Evolutionary conservation across 2,329 filamentous ascomycete genomes (phyloP).

Genomic region (Sporothrix schenckii): DNA sequence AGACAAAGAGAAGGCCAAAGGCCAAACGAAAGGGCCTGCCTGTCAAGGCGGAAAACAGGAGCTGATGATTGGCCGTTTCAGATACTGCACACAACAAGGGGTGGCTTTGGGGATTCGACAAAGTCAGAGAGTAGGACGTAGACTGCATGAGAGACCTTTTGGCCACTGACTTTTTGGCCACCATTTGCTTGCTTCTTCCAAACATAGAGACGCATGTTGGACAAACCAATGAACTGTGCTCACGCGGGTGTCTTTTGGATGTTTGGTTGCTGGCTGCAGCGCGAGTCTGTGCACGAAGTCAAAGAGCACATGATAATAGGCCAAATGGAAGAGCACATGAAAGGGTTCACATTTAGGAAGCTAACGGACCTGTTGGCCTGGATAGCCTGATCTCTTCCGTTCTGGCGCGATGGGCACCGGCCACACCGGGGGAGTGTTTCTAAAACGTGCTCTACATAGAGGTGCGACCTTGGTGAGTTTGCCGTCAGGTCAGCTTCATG

Average conservation of each 20-base stretch:
- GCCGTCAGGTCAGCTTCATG: background rate
- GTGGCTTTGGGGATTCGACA: background rate
- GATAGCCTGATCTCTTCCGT: background rate
- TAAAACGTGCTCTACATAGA: slow-evolving; percentile 11
- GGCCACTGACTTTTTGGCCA: background rate
- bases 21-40: slow-evolving; percentile 6
- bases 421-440: background rate
- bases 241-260: background rate
- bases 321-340: background rate
- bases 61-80: slow-evolving; percentile 39
- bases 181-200: background rate
- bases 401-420: slow-evolving; percentile 11
- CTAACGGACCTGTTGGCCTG: background rate
- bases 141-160: background rate
- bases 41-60: slow-evolving; percentile 37
- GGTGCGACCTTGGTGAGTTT: background rate
- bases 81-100: slow-evolving; percentile 23
- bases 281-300: slow-evolving; percentile 18
- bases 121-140: background rate
- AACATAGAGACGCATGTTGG: background rate
- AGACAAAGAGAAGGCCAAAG: background rate
- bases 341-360: background rate
- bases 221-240: background rate
- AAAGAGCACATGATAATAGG: no score
- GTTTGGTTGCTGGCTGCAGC: slow-evolving; percentile 1